Evolutionary conservation across 495 filamentous ascomycete species (phyloP).

Genomic region (Penicillium bovifimosum): DNA sequence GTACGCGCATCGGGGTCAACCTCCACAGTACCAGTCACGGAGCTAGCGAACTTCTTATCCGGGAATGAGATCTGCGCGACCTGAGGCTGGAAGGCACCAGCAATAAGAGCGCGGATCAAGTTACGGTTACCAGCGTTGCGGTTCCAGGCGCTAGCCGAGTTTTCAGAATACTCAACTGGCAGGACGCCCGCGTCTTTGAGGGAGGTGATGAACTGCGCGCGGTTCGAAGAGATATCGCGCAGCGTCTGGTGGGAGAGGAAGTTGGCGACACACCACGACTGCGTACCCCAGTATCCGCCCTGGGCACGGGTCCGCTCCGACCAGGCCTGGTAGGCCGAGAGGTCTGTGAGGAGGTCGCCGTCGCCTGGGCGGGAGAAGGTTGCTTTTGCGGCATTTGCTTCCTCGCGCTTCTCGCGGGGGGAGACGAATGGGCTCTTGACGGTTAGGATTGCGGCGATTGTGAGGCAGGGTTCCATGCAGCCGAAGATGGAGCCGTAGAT

Average conservation of each 20-base stretch:
- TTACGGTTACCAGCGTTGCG: conserved; percentile 48
- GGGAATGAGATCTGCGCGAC: conserved; percentile 86
- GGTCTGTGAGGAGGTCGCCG: conserved; percentile 83
- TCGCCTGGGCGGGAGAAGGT: conserved; percentile 62
- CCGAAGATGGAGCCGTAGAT: conserved; percentile 92
- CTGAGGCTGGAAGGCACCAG: conserved; percentile 85
- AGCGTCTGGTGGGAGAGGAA: conserved; percentile 81
- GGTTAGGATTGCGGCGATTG: conserved; percentile 86
- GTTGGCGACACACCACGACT: conserved; percentile 79
- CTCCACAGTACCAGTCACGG: conserved; percentile 79
- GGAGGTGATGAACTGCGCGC: conserved; percentile 77
- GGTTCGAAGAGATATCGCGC: conserved; percentile 79
- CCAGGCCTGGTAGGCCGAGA: conserved; percentile 81
- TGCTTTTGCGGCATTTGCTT: conserved; percentile 69
- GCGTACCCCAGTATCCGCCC: conserved; percentile 52
- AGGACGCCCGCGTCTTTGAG: conserved; percentile 82
- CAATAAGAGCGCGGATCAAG: conserved; percentile 82
- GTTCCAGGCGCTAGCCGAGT: conserved; percentile 34
- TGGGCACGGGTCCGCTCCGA: conserved; percentile 51
- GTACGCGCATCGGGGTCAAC: conserved; percentile 86
- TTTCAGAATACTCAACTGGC: conserved; percentile 44
- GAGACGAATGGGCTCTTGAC: conserved; percentile 78
- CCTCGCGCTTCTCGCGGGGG: conserved; percentile 73
- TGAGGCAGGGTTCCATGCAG: conserved; percentile 80
- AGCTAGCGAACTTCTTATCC: conserved; percentile 87